These are phyloP conservation scores for Circinella minor DNA, from an alignment of 371 early-diverging fungal species.

Conservation along the genomic window DNA sequence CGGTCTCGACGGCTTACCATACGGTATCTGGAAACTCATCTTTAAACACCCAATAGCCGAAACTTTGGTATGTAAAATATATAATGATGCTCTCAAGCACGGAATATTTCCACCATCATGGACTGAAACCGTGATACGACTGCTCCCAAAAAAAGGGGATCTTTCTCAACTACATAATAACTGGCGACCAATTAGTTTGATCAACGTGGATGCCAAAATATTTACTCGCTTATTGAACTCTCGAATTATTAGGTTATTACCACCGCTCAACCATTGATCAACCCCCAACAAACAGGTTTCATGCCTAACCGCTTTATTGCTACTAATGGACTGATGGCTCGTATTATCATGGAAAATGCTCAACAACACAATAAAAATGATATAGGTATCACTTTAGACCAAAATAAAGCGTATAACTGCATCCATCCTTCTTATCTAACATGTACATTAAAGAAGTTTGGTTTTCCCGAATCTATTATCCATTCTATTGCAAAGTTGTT, in stretches of 20 bases:
- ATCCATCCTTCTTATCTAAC: conserved; percentile 21
- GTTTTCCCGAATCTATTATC: conserved; percentile 11
- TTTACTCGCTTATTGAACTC: conserved; percentile 20
- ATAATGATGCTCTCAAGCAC: conserved; percentile 14
- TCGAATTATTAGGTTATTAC: neutral
- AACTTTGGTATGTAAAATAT: conserved; percentile 16
- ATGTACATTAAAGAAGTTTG: conserved; percentile 7
- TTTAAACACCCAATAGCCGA: neutral
- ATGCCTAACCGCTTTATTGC: conserved; percentile 12
- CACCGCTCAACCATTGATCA: conserved; percentile 24
- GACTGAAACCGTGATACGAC: conserved; percentile 22
- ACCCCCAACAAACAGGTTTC: conserved; percentile 14
- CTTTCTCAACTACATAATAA: conserved; percentile 20
- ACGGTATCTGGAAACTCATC: conserved; percentile 15
- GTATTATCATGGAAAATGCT: conserved; percentile 16
- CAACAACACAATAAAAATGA: neutral
- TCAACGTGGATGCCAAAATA: conserved; percentile 24
- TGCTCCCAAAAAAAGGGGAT: conserved; percentile 34
- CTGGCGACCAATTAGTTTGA: conserved; percentile 34
- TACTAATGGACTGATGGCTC: conserved; percentile 16
- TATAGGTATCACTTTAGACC: conserved; percentile 19
- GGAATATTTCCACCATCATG: conserved; percentile 24
- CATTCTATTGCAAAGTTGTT: conserved; percentile 15
- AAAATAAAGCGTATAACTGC: conserved; percentile 14
- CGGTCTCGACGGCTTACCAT: conserved; percentile 16